A percentile compares a stretch with the other conserved stretches of the same genome.
Evolutionary conservation across 2,329 filamentous ascomycete species (phyloP).

Genomic region (Myriosclerotinia scirpicola): DNA sequence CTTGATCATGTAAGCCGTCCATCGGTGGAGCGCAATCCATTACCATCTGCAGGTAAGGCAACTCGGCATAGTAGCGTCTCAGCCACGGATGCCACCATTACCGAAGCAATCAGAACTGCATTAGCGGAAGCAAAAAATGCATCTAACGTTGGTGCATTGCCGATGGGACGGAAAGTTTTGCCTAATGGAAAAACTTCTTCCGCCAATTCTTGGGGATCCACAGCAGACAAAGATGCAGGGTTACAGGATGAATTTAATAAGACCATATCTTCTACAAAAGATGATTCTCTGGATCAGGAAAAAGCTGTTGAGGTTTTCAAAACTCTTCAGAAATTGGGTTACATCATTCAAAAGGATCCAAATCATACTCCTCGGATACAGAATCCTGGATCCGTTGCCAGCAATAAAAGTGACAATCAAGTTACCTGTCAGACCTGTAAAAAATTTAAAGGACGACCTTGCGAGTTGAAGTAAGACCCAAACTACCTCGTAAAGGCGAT

Average conservation of each 20-base stretch:
- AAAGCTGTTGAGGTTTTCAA: conserved; percentile 34
- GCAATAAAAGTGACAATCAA: conserved; percentile 37
- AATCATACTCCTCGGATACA: conserved; percentile 28
- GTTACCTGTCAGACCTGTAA: conserved; percentile 45
- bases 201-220: conserved; percentile 20
- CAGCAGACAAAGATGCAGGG: conserved; percentile 19
- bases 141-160: conserved; percentile 21
- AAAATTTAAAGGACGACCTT: conserved; percentile 52
- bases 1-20: conserved; percentile 25
- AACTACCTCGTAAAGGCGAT: neutral
- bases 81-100: conserved; percentile 34
- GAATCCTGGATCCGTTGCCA: conserved; percentile 34
- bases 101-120: conserved; percentile 33
- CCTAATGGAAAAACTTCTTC: conserved; percentile 30
- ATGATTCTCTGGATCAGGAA: conserved; percentile 29
- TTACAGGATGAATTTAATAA: neutral
- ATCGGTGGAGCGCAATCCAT: conserved; percentile 8
- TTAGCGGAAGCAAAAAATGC: conserved; percentile 29
- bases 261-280: neutral
- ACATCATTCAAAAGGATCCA: conserved; percentile 33
- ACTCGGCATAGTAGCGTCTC: conserved; percentile 30
- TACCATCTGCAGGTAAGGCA: conserved; percentile 30
- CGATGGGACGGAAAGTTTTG: conserved; percentile 27
- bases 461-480: conserved; percentile 56
- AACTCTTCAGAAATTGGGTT: conserved; percentile 33